Conservation (phyloP, 768 basidiomycete genomes). For the Serendipita sp. region DNA sequence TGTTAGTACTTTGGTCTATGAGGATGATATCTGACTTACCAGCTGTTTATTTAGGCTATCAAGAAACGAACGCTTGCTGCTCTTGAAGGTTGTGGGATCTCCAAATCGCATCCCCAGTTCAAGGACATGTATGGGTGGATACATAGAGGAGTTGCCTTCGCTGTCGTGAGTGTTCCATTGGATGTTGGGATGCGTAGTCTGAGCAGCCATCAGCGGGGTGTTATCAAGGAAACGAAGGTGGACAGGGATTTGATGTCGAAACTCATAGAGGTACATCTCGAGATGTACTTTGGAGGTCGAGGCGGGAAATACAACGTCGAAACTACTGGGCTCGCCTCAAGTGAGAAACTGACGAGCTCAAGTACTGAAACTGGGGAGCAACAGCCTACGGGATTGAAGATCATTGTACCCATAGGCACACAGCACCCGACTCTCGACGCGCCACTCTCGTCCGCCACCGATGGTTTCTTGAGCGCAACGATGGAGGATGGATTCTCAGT, state of each 20-base stretch:
- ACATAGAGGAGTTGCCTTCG: background rate
- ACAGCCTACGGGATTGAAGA: too few relatives aligned
- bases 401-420: too few relatives aligned
- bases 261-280: constrained; percentile 1
- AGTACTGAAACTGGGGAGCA: too few relatives aligned
- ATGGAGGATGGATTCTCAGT: too few relatives aligned
- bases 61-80: background rate
- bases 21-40: background rate
- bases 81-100: background rate
- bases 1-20: background rate
- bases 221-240: background rate
- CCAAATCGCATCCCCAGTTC: background rate
- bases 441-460: too few relatives aligned
- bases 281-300: constrained; percentile 3
- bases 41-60: background rate
- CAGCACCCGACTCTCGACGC: too few relatives aligned
- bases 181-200: background rate
- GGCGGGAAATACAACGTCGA: background rate
- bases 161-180: background rate
- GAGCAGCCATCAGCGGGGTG: background rate
- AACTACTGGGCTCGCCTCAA: background rate
- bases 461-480: too few relatives aligned
- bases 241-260: background rate
- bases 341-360: background rate
- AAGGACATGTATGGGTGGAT: constrained; percentile 4